Evolutionary conservation across 78 protist genomes (phyloP).

Genomic region (Protostelium mycophagum): DNA sequence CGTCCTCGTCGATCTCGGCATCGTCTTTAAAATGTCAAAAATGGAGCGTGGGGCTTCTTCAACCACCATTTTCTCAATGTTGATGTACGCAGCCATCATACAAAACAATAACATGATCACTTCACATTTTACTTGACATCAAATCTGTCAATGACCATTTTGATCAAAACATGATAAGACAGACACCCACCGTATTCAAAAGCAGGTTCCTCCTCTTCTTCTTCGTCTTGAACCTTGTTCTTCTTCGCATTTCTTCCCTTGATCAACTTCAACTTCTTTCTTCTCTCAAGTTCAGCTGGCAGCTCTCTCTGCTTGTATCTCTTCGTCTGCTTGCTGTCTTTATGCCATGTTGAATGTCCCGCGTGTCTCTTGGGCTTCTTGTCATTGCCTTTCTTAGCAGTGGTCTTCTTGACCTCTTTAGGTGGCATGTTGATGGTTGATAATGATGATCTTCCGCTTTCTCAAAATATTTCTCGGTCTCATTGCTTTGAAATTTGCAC

Average conservation of each 20-base stretch:
- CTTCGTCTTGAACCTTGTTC: background rate
- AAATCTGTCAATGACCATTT: background rate
- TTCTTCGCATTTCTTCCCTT: background rate
- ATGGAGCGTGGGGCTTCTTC: too few relatives aligned
- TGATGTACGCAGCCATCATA: too few relatives aligned
- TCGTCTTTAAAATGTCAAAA: background rate
- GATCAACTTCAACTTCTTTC: background rate
- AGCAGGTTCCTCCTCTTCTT: background rate
- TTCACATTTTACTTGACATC: too few relatives aligned
- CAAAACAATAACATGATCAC: too few relatives aligned
- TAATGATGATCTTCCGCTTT: background rate
- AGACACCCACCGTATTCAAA: background rate
- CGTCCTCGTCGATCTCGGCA: too few relatives aligned
- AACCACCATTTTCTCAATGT: too few relatives aligned
- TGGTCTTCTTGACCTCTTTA: background rate
- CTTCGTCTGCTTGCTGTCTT: background rate
- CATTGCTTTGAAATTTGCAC: too few relatives aligned
- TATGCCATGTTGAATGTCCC: background rate
- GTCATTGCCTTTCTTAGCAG: background rate
- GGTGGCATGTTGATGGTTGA: constrained; percentile 2
- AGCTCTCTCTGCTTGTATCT: background rate
- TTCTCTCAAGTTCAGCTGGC: background rate
- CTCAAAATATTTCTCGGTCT: background rate
- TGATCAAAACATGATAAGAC: background rate
- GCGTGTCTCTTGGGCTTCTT: background rate